Base-by-base conservation (phyloP, 495 filamentous ascomycete species). In the Penicilliopsis zonata region DNA sequence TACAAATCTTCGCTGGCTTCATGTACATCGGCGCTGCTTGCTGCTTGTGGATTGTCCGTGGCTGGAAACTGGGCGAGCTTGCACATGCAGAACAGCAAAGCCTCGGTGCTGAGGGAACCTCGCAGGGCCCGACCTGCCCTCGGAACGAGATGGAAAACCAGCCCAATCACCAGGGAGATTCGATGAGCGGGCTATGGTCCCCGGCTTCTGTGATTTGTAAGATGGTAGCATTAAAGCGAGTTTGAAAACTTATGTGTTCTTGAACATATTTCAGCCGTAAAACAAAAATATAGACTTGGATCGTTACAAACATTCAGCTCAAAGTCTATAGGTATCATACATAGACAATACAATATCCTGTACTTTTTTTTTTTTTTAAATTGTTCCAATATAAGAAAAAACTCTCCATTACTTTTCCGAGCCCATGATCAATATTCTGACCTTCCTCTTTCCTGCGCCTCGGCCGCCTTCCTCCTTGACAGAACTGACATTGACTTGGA, bases 391-490 rank as follows among this genome's bases (percentile, higher is more conserved):
- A n/a, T n/a, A n/a, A n/a, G n/a, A n/a, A n/a, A n/a, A n/a, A n/a
- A n/a, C n/a, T n/a, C n/a, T n/a, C n/a, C n/a, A n/a, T n/a, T n/a
- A 33, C 5, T 28, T 40, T 33, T 28, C 33, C 12, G 40, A 22
- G 25, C 47, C 48, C 13, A 45, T 50, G 28, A 67, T 51, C 35
- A 67, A 39, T 14, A 65, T 55, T 12, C 63, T 42, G 0, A 67
- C 63, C 30, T 60, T 86, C 44, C 90, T 74, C 72, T 99, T 99
- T 31, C 92, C 92, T 12, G 86, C 94, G 18, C 71, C 72, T 13
- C 63, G 59, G 16, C 59, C 51, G 18, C 46, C 55, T 62, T 90
- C 83, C 50, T 96, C 92, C 69, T 83, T 83, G 44, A 87, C 77
- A 50, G 94, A 92, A 44, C 73, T 84, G 39, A 99, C 82, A 43